These are phyloP conservation scores for Aspergillus jensenii DNA, from an alignment of 2,329 filamentous ascomycete genomes.

Conservation along the genomic window DNA sequence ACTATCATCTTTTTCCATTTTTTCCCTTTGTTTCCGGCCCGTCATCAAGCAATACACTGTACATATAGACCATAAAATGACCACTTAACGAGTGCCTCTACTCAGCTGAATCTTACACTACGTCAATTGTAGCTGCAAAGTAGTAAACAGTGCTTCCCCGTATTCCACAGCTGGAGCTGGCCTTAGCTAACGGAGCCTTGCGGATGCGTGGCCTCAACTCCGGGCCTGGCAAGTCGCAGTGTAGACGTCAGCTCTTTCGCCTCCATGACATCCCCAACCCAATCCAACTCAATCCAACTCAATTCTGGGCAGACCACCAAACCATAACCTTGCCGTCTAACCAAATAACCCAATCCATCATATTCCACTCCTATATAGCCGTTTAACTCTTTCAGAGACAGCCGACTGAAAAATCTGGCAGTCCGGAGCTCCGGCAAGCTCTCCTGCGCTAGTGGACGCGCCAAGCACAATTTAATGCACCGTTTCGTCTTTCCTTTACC, in stretches of 20 bases:
- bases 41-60: conserved; percentile 29
- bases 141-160: neutral
- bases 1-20: conserved; percentile 17
- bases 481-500: no score
- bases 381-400: no score
- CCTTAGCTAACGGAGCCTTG: neutral
- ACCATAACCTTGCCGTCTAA: neutral
- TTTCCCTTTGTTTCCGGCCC: conserved; percentile 17
- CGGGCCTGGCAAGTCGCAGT: neutral
- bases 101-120: neutral
- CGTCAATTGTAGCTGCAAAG: neutral
- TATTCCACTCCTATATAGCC: no score
- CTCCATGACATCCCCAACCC: neutral
- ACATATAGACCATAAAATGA: conserved; percentile 32
- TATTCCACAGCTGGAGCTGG: neutral
- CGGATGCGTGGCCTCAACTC: conserved; percentile 1
- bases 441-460: neutral
- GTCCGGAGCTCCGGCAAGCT: neutral
- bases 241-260: conserved; percentile 12
- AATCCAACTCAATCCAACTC: neutral
- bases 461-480: neutral
- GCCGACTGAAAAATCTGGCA: neutral
- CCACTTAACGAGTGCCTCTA: conserved; percentile 21
- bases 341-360: no score
- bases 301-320: neutral